Evolutionary conservation across 352 stramenopile species (phyloP), one percentile per base, ranked within the genome.

Genomic region (Labyrinthula sp.): DNA sequence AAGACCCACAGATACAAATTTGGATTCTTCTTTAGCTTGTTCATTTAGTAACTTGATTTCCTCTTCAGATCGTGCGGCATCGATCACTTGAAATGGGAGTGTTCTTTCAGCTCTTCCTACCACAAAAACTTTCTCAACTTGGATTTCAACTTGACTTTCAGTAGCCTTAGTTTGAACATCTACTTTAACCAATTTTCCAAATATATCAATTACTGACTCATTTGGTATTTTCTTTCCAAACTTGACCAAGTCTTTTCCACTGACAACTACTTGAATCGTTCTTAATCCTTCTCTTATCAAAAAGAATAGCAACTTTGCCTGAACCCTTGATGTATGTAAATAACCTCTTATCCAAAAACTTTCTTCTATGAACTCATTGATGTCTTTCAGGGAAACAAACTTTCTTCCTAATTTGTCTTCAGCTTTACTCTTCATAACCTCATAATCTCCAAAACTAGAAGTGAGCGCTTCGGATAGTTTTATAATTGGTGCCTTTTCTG

Each of bases 261-360:
- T 66, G 24, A 84, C 38, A 24, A 84, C 71, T 33, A 55, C 84
- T 67, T 99, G 90, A 41, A 97, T 87, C 7, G 88, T 95, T 56
- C 84, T 79, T 27, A 82, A 78, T 54, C 80, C 67, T 64, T 96
- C 78, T 25, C 89, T 80, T 40, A 99, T 60, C 10, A 95, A 82
- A 24, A 99, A 66, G 64, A 99, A 99, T 20, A 73, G 73, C 50
- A 86, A 78, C 60, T 91, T 92, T 35, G 79, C 76, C 63, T 77
- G 76, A 28, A 66, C 60, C 38, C 82, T 79, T 47, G 90, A 83
- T 25, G 73, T 92, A 60, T 95, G 82, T 38, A 97, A 48, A 60
- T 90, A 68, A 29, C 75, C 86, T 22, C 89, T 74, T 27, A 97
- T 61, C 78, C 86, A 94, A 26, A 97, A 77, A 39, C 68, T 69